Evolutionary conservation across 2,329 filamentous ascomycete genomes (phyloP).

Genomic region (Aspergillus aculeatus): DNA sequence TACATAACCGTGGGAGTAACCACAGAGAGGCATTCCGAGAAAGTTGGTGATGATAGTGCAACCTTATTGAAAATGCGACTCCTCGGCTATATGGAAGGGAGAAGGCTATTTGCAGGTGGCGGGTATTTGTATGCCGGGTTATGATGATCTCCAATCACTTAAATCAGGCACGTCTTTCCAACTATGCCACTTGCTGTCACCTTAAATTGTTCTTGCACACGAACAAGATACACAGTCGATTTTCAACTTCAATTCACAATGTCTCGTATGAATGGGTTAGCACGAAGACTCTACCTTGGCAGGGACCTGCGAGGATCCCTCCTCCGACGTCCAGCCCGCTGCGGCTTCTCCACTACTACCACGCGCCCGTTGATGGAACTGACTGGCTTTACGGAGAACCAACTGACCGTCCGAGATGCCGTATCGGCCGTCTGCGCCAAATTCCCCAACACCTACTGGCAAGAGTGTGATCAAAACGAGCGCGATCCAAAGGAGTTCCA

Average conservation of each 20-base stretch:
- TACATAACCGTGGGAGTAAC: background rate
- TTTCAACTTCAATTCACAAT: background rate
- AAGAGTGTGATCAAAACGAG: slow-evolving; percentile 67
- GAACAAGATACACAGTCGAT: background rate
- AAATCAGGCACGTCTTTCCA: background rate
- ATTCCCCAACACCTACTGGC: slow-evolving; percentile 74
- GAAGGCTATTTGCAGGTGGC: background rate
- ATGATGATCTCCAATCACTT: background rate
- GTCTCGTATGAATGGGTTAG: slow-evolving; percentile 5
- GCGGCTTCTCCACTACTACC: slow-evolving; percentile 34
- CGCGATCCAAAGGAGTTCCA: slow-evolving; percentile 75
- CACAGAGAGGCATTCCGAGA: background rate
- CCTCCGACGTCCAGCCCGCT: background rate
- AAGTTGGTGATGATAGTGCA: background rate
- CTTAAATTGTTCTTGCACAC: background rate
- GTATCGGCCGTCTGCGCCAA: slow-evolving; percentile 66
- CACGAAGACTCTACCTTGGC: background rate
- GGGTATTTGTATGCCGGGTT: background rate
- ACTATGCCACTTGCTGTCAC: background rate
- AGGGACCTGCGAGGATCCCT: background rate
- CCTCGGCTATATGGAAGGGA: background rate
- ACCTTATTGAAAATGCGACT: background rate
- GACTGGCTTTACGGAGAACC: slow-evolving; percentile 69
- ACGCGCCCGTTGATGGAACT: slow-evolving; percentile 63
- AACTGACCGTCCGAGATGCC: slow-evolving; percentile 70